These are phyloP conservation scores for Yamadazyma triangularis DNA, from an alignment of 1,139 yeast genomes.

Conservation along the genomic window DNA sequence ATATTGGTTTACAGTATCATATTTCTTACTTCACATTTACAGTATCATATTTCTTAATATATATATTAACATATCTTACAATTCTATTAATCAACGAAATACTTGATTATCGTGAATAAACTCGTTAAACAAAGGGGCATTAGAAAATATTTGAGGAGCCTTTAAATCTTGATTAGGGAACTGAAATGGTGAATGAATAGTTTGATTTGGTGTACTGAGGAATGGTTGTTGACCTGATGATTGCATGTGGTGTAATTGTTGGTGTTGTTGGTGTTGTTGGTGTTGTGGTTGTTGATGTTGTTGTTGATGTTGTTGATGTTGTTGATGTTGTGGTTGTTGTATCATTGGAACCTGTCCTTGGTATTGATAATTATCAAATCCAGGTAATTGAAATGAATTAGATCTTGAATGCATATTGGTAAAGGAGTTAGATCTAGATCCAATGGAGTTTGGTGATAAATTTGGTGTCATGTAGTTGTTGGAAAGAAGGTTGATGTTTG, in stretches of 20 bases:
- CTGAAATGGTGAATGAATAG: neutral
- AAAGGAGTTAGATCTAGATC: neutral
- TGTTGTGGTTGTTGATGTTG: neutral
- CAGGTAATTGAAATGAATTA: slow-evolving; percentile 4
- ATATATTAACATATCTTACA: too few species aligned
- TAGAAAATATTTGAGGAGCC: slow-evolving; percentile 16
- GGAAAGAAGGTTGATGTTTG: too few species aligned
- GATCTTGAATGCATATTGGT: slow-evolving; percentile 6
- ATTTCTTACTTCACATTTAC: too few species aligned
- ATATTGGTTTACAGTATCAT: too few species aligned
- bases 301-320: too few species aligned
- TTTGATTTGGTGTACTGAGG: neutral
- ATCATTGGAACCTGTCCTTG: too few species aligned
- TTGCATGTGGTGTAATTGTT: neutral
- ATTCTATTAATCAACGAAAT: neutral
- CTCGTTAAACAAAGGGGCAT: slow-evolving; percentile 15
- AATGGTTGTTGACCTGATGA: neutral
- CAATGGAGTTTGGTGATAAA: slow-evolving; percentile 1
- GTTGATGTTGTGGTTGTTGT: too few species aligned
- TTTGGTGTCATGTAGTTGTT: too few species aligned
- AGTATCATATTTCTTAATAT: too few species aligned
- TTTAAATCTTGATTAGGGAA: slow-evolving; percentile 9
- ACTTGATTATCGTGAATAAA: slow-evolving; percentile 12
- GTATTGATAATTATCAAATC: too few species aligned
- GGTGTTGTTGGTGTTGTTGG: neutral